Evolutionary conservation across 192 early-diverging fungal species (phyloP), one percentile per base, ranked within the genome.

Genomic region (Helicostylum pulchrum): DNA sequence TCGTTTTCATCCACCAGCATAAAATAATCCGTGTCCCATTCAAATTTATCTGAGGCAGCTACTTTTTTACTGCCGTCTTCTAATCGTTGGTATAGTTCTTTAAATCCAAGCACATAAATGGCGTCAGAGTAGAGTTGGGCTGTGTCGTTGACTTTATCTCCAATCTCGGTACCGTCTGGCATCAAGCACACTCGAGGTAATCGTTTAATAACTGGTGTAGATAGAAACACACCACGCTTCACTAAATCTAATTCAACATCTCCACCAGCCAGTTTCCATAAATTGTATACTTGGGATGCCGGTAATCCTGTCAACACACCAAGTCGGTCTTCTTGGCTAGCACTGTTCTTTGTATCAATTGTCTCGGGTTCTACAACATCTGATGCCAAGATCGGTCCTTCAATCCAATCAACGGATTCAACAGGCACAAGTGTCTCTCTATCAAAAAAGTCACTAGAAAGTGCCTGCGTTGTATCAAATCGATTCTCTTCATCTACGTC

Each of bases 191-290:
- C 44, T 12, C 70, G 68, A 3, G 87, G 87, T 19, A 88, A 49
- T 43, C 76, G 65, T 53, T 81, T 74, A 39, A 88, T 83, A 21
- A 81, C 70, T 10, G 85, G 80, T 2, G 83, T 82, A 1, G 75
- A 74, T 4, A 73, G 62, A 8, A 83, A 68, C 7, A 70, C 78
- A 2, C 77, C 79, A 42, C 73, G 62, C 49, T 78, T 82, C 19
- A 67, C 67, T 42, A 82, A 70, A 64, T 84, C 83, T 4, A 80
- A 49, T 58, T 84, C 87, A 0, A 87, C 80, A 54, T 85, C 82
- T 17, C 87, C 87, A 2, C 87, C 87, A 6, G 85, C 83, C 19
- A 88, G 39, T 47, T 78, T 83, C 87, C 87, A 88, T 36, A 87
- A 73, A 59, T 88, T 73, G 56, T 83, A 87, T 10, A 87, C 71